These are phyloP conservation scores for Millerozyma acaciae DNA, from an alignment of 805 yeast species.

Conservation along the genomic window DNA sequence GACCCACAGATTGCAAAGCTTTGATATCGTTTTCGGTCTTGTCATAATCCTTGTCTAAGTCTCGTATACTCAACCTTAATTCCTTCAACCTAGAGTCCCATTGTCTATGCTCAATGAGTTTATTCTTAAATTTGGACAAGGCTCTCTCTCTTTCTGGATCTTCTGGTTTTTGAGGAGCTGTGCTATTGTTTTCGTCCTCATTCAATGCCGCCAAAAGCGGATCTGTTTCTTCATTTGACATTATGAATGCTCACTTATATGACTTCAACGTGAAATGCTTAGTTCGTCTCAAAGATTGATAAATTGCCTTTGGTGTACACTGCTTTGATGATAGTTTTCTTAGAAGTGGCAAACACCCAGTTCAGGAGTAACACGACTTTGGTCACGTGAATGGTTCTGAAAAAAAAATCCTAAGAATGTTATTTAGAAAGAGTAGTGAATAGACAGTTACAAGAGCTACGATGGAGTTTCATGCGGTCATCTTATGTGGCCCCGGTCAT, in stretches of 20 bases:
- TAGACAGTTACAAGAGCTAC: conserved; percentile 1
- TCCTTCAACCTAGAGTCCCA: conserved; percentile 91
- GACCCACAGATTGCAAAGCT: conserved; percentile 96
- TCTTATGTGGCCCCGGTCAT: conserved; percentile 83
- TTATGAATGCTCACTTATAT: too few species aligned
- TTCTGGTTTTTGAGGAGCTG: conserved; percentile 26
- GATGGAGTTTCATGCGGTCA: conserved; percentile 92
- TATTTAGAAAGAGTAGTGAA: neutral
- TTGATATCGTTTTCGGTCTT: conserved; percentile 96
- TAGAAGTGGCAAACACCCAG: conserved; percentile 9
- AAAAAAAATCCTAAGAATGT: neutral
- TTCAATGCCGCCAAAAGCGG: conserved; percentile 71
- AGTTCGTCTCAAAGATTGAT: too few species aligned
- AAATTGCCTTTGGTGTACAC: too few species aligned
- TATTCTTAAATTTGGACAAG: conserved; percentile 71
- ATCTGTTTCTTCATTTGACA: conserved; percentile 62
- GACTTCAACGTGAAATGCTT: too few species aligned
- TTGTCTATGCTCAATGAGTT: conserved; percentile 86
- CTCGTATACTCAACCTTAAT: conserved; percentile 77
- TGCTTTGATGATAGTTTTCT: too few species aligned
- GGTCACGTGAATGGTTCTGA: conserved; percentile 3
- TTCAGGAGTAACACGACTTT: neutral
- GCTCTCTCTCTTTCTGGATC: conserved; percentile 79
- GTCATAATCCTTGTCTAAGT: conserved; percentile 75
- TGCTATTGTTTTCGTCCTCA: conserved; percentile 28